phyloP scores from a whole-genome alignment of 139 green algal genomes.

The Diplosphaera chodatii region DNA sequence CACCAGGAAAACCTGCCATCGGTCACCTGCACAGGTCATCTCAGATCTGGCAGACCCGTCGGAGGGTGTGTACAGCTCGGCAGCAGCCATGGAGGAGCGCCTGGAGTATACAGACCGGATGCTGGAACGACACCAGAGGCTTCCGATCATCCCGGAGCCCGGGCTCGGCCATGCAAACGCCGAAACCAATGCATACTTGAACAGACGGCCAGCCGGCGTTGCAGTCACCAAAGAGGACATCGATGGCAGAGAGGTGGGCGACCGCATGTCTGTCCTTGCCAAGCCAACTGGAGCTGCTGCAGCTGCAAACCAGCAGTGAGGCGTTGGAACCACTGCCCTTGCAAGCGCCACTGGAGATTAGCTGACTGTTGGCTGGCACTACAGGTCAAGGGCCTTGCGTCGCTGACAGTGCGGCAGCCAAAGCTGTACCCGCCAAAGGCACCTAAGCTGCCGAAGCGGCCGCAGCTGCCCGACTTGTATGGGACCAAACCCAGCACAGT shows the following conservation, averaged over 20 bases:
- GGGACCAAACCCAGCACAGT: not conserved
- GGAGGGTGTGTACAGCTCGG: slow-evolving; percentile 25
- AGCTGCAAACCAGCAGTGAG: too few relatives aligned
- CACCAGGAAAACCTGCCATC: not conserved
- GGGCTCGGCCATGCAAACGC: not conserved
- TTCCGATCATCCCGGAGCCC: slow-evolving; percentile 4
- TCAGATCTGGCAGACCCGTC: slow-evolving; percentile 23
- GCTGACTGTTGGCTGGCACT: not conserved
- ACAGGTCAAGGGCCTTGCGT: not conserved
- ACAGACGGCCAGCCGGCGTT: not conserved
- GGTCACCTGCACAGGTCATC: slow-evolving; percentile 11
- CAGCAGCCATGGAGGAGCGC: slow-evolving; percentile 14
- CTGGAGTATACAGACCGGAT: slow-evolving; percentile 19
- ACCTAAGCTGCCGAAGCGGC: not conserved
- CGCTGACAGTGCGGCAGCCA: not conserved
- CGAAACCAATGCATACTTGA: not conserved
- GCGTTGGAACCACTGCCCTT: too few relatives aligned
- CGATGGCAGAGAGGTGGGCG: not conserved
- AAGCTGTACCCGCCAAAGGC: not conserved
- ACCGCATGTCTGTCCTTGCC: too few relatives aligned
- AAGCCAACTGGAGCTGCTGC: too few relatives aligned
- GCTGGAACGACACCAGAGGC: slow-evolving; percentile 23
- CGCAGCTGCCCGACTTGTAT: not conserved
- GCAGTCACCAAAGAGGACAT: not conserved
- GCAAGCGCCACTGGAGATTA: too few relatives aligned